These are phyloP conservation scores for Misopates orontium DNA, from an alignment of 257 asterid genomes.

Conservation along the genomic window DNA sequence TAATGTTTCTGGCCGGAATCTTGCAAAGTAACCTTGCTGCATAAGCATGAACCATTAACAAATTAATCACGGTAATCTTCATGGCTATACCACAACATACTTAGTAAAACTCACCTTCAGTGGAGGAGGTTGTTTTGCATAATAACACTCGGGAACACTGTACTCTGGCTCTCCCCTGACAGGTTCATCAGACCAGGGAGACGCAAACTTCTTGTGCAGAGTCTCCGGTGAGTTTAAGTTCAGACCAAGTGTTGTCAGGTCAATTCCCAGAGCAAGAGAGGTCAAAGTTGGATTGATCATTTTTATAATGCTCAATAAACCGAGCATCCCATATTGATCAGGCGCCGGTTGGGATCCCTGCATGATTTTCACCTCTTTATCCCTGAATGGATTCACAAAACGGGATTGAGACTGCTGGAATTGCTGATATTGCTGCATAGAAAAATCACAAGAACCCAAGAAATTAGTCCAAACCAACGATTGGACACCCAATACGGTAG, in stretches of 20 bases:
- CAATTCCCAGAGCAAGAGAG: slow-evolving; percentile 78
- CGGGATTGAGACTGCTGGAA: slow-evolving; percentile 76
- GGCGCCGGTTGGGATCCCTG: slow-evolving; percentile 55
- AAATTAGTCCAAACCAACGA: slow-evolving; percentile 37
- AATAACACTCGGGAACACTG: slow-evolving; percentile 69
- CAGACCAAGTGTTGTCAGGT: slow-evolving; percentile 78
- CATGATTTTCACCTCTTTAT: slow-evolving; percentile 55
- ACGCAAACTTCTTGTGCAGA: slow-evolving; percentile 76
- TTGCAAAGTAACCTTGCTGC: slow-evolving; percentile 69
- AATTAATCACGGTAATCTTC: slow-evolving; percentile 14
- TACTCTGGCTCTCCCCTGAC: slow-evolving; percentile 82
- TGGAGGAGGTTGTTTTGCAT: slow-evolving; percentile 58
- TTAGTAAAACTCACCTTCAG: slow-evolving; percentile 49
- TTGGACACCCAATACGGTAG: slow-evolving; percentile 33
- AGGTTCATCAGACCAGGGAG: slow-evolving; percentile 95
- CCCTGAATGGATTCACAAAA: slow-evolving; percentile 60
- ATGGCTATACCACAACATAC: slow-evolving; percentile 13
- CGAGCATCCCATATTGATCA: slow-evolving; percentile 77
- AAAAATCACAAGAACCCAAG: slow-evolving; percentile 45
- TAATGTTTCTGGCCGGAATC: slow-evolving; percentile 62
- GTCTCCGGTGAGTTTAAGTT: slow-evolving; percentile 76
- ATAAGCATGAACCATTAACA: slow-evolving; percentile 18
- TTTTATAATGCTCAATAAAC: slow-evolving; percentile 66
- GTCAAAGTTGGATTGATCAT: slow-evolving; percentile 62
- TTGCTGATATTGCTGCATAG: slow-evolving; percentile 72